Base-by-base conservation (phyloP, 1,139 yeast species). In the Schizosaccharomyces versatilis region DNA sequence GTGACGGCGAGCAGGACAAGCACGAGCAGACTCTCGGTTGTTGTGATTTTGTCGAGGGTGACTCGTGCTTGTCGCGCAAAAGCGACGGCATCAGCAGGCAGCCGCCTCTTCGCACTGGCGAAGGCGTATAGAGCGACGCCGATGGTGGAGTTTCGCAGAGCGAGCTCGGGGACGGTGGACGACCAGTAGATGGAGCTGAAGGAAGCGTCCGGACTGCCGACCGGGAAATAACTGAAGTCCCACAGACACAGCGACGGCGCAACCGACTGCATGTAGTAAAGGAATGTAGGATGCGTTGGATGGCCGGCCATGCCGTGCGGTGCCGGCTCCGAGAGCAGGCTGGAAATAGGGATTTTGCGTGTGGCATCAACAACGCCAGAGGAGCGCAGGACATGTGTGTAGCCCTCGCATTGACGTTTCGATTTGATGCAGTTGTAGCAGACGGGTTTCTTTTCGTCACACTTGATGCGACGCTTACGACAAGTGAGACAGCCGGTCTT, bases 401-500 rank as follows among this genome's bases (percentile, higher is more conserved):
- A 60, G 40, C 62, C 62, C 15, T 60, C 58, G 54, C 64, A 62
- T 41, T 53, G 59, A 6, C 64, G 59, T 39, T 60, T 60, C 2
- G 63, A 57, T 52, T 60, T 62, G 38, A 60, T 42, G 53, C 64
- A 62, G 55, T 62, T 61, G 57, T 54, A 54, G 53, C 64, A 62
- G n/a, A 48, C 55, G 8, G 64, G 64, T 49, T 62, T 63, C 10
- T 60, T 59, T 54, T 62, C 64, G 55, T 62, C 64, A 54, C 64
- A 62, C 47, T 62, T 62, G 38, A 62, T 60, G 8, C 64, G 60
- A 9, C 66, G 59, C 55, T 62, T 61, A 44, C 65, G 62, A 53
- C 65, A 63, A 7, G 65, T 63, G 54, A 62, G 55, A 49, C 65
- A 63, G 14, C 65, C 65, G 9, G 65, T 62, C 49, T 63, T 62